phyloP scores from a whole-genome alignment of 768 basidiomycete genomes.

The Agrocybe pediades region DNA sequence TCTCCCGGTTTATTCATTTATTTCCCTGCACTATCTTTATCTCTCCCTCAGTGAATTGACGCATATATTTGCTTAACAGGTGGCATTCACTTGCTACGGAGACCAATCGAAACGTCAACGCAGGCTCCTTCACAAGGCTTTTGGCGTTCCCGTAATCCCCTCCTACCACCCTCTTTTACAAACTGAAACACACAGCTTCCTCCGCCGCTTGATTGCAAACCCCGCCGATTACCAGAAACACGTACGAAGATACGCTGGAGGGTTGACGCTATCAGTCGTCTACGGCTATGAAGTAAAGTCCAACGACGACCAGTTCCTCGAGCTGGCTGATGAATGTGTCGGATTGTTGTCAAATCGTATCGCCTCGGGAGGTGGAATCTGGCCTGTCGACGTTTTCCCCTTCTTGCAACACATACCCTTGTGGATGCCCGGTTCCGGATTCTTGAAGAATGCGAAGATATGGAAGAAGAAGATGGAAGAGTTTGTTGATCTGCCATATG shows the following conservation, averaged over 20 bases:
- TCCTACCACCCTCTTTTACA: conserved; percentile 59
- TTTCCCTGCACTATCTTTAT: neutral
- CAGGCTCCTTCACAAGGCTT: conserved; percentile 64
- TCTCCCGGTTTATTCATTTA: neutral
- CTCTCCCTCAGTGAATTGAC: conserved; percentile 2
- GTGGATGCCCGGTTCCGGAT: conserved; percentile 71
- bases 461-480: conserved; percentile 71
- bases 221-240: conserved; percentile 38
- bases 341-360: conserved; percentile 41
- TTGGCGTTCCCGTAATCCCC: conserved; percentile 53
- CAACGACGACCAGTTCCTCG: conserved; percentile 38
- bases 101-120: conserved; percentile 67
- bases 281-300: conserved; percentile 57
- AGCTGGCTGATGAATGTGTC: conserved; percentile 44
- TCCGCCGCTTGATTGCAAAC: conserved; percentile 52
- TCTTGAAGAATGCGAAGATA: conserved; percentile 55
- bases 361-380: conserved; percentile 44
- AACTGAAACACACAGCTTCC: conserved; percentile 57
- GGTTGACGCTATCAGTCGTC: conserved; percentile 55
- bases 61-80: conserved; percentile 27
- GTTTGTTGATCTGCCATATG: conserved; percentile 65
- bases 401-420: conserved; percentile 56
- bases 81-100: conserved; percentile 69
- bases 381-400: conserved; percentile 53
- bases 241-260: conserved; percentile 57